Percentiles rank a stretch among this genome's conserved stretches.
Conservation (phyloP, 2,329 filamentous ascomycete species). For the Botrytis fragariae region DNA sequence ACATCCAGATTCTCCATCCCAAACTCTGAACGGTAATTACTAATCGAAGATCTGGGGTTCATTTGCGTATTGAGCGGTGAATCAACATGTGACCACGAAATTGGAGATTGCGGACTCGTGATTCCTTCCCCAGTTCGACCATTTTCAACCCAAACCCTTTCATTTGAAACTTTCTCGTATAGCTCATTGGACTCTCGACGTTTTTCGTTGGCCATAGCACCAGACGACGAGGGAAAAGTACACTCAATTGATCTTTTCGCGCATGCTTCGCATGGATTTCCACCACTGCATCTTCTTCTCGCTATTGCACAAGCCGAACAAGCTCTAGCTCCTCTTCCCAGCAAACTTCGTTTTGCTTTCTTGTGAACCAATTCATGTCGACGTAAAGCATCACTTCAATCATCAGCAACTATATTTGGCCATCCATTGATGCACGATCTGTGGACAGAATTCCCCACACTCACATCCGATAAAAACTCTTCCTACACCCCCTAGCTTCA, state of each 20-base stretch:
- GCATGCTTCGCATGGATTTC: not conserved
- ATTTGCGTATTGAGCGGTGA: not conserved
- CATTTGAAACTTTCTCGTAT: not conserved
- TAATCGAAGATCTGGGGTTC: not conserved
- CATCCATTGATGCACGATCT: not conserved
- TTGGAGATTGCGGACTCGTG: not conserved
- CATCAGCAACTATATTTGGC: not conserved
- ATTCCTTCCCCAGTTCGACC: not conserved
- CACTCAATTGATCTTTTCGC: not conserved
- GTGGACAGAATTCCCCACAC: not conserved
- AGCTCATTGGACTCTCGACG: not conserved
- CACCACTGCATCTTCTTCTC: constrained; percentile 10
- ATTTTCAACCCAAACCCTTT: not conserved
- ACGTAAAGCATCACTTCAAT: constrained; percentile 4
- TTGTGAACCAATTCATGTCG: constrained; percentile 14
- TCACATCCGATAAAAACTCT: constrained; percentile 12
- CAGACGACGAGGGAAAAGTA: not conserved
- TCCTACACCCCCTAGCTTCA: not conserved
- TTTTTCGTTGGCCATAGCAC: not conserved
- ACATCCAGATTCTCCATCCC: not conserved
- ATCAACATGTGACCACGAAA: not conserved
- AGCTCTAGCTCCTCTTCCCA: constrained; percentile 14
- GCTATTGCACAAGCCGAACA: constrained; percentile 5
- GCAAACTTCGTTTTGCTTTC: not conserved
- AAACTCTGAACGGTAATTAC: not conserved